Conservation (phyloP, 2,329 filamentous ascomycete genomes). For the Dactylellina parvicollis region DNA sequence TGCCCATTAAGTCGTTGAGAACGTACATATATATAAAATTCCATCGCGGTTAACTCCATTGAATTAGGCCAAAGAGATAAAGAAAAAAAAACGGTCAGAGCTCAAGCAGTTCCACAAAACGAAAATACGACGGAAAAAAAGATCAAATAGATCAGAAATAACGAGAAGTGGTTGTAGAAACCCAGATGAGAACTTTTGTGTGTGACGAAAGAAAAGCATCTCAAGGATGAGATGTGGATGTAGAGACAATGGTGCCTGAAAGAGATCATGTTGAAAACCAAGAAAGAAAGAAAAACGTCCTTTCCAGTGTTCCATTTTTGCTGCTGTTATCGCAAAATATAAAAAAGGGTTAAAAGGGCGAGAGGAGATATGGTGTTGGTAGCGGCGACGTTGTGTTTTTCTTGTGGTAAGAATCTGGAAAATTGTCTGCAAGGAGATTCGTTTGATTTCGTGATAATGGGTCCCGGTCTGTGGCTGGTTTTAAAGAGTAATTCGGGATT, state of each 20-base stretch:
- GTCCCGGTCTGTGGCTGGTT: conserved; percentile 17
- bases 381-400: conserved; percentile 17
- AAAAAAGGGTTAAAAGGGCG: conserved; percentile 10
- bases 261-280: conserved; percentile 5
- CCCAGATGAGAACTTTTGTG: conserved; percentile 9
- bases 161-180: neutral
- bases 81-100: no score
- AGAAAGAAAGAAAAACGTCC: conserved; percentile 9
- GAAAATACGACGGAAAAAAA: neutral
- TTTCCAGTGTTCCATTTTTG: conserved; percentile 32
- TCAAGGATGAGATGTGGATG: neutral
- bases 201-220: conserved; percentile 1
- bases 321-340: conserved; percentile 49
- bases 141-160: neutral
- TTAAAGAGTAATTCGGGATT: conserved; percentile 15
- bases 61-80: conserved; percentile 22
- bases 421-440: conserved; percentile 45
- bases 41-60: conserved; percentile 47
- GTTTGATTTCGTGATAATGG: conserved; percentile 36
- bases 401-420: conserved; percentile 10
- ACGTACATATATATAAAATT: conserved; percentile 40
- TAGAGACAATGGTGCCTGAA: no score
- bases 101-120: no score
- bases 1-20: conserved; percentile 52
- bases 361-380: conserved; percentile 11